Evolutionary conservation across 179 eudicot genomes (phyloP).

Genomic region (Beta lomatogona): DNA sequence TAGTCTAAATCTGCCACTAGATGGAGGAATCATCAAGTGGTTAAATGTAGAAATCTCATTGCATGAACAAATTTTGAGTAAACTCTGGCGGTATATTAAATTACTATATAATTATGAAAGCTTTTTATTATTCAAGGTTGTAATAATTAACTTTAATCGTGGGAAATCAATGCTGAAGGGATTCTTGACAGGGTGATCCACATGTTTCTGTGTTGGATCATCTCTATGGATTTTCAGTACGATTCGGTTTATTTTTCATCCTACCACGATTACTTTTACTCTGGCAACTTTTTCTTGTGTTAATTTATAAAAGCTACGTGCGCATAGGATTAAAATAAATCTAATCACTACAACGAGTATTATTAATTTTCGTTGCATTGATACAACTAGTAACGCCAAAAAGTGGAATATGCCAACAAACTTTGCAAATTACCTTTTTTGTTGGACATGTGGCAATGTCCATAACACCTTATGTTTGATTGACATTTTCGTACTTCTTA

Average conservation of each 20-base stretch:
- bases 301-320: background rate
- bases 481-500: too few relatives aligned
- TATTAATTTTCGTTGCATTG: background rate
- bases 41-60: too few relatives aligned
- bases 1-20: too few relatives aligned
- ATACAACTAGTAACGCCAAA: slow-evolving; percentile 5
- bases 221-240: slow-evolving; percentile 6
- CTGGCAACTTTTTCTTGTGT: background rate
- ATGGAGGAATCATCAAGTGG: too few relatives aligned
- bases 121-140: slow-evolving; percentile 7
- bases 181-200: slow-evolving; percentile 28
- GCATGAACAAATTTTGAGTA: too few relatives aligned
- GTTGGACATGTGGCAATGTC: slow-evolving; percentile 6
- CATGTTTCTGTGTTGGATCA: slow-evolving; percentile 13
- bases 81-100: too few relatives aligned
- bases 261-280: slow-evolving; percentile 7
- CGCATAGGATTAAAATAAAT: background rate
- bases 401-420: background rate
- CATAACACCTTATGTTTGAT: background rate
- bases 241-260: slow-evolving; percentile 9
- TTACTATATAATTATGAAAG: too few relatives aligned
- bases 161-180: slow-evolving; percentile 23
- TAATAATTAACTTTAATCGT: slow-evolving; percentile 22
- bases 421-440: background rate
- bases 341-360: too few relatives aligned